Evolutionary conservation across 345 rosid genomes (phyloP).

Genomic region (Carallia pectinifolia): DNA sequence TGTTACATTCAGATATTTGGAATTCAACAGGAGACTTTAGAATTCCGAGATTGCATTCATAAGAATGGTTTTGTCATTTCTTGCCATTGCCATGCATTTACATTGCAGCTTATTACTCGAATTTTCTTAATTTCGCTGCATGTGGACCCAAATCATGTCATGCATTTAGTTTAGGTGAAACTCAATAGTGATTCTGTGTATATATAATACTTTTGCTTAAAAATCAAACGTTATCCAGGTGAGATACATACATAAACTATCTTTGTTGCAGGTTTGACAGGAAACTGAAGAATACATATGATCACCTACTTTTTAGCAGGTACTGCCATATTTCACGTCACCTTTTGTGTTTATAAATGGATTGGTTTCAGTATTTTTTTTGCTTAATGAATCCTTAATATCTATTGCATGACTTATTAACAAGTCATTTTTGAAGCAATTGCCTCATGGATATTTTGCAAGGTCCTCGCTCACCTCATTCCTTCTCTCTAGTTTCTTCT

Average conservation of each 20-base stretch:
- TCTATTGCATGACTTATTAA: not conserved
- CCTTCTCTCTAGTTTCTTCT: too few relatives aligned
- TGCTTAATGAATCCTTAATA: not conserved
- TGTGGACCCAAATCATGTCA: not conserved
- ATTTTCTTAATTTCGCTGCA: not conserved
- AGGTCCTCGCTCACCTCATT: too few relatives aligned
- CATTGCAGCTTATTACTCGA: not conserved
- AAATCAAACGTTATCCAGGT: not conserved
- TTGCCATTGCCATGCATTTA: not conserved
- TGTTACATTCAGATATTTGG: not conserved
- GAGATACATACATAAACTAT: slow-evolving; percentile 10
- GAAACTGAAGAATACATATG: slow-evolving; percentile 81
- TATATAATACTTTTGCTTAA: not conserved
- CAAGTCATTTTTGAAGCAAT: not conserved
- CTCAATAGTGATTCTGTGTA: not conserved
- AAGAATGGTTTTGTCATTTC: not conserved
- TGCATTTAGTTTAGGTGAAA: not conserved
- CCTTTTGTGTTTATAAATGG: not conserved
- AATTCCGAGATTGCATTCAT: not conserved
- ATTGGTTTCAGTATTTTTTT: too few relatives aligned
- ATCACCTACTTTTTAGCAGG: slow-evolving; percentile 98
- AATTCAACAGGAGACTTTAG: not conserved
- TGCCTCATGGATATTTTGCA: too few relatives aligned
- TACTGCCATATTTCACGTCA: slow-evolving; percentile 17
- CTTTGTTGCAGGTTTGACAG: slow-evolving; percentile 78